These are phyloP conservation scores for Russula earlei DNA, from an alignment of 768 basidiomycete species.

Conservation along the genomic window DNA sequence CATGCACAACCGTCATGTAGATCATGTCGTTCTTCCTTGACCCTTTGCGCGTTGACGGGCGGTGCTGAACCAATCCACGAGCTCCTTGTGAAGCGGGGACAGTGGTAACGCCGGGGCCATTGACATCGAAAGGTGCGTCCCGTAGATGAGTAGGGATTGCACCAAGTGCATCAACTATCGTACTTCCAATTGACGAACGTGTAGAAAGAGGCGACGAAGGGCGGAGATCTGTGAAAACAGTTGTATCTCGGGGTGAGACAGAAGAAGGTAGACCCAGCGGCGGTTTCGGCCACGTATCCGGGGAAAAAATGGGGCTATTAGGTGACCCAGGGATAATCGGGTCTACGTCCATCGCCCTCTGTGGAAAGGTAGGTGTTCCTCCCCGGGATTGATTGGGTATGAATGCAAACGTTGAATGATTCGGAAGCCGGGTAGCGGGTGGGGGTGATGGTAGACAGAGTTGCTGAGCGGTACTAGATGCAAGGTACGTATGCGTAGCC, in stretches of 20 bases:
- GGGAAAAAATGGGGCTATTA: slow-evolving; percentile 1
- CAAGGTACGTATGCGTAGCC: slow-evolving; percentile 11
- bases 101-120: not conserved
- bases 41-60: not conserved
- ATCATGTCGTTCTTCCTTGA: slow-evolving; percentile 9
- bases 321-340: slow-evolving; percentile 3
- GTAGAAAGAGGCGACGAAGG: slow-evolving; percentile 5
- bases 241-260: not conserved
- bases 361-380: not conserved
- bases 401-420: not conserved
- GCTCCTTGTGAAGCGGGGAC: not conserved
- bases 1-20: slow-evolving; percentile 19
- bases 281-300: slow-evolving; percentile 8
- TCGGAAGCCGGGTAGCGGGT: not conserved
- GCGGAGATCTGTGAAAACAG: not conserved
- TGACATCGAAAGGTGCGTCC: slow-evolving; percentile 8
- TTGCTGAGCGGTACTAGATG: slow-evolving; percentile 9
- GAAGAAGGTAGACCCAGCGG: not conserved
- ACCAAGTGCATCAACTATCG: slow-evolving; percentile 13
- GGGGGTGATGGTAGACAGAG: slow-evolving; percentile 11
- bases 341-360: not conserved
- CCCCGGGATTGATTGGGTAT: not conserved
- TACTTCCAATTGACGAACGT: slow-evolving; percentile 7
- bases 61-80: not conserved
- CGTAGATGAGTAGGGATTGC: slow-evolving; percentile 12